phyloP scores from a whole-genome alignment of 164 flowering plant species.

The Platanus orientalis region DNA sequence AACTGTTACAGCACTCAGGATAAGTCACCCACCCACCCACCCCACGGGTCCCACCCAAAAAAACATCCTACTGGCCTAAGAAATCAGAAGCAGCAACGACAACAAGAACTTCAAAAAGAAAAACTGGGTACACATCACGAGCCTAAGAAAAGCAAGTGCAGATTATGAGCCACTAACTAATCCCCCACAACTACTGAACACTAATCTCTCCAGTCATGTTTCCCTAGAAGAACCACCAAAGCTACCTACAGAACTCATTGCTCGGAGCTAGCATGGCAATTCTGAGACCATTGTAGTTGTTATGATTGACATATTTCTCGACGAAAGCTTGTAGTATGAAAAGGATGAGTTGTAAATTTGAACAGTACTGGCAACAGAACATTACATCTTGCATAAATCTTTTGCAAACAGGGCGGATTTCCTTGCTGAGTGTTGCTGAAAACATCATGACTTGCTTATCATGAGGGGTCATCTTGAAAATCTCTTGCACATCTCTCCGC shows the following conservation, averaged over 20 bases:
- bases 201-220: neutral
- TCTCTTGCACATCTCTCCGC: constrained; percentile 98
- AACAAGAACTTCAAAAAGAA: neutral
- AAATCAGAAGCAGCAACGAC: neutral
- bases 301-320: constrained; percentile 15
- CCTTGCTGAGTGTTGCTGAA: constrained; percentile 98
- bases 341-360: constrained; percentile 42
- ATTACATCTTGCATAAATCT: constrained; percentile 99
- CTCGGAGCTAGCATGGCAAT: neutral
- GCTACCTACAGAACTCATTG: constrained; percentile 3
- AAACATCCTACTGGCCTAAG: neutral
- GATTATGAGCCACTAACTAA: neutral
- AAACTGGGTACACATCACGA: neutral
- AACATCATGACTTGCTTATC: constrained; percentile 99
- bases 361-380: constrained; percentile 57
- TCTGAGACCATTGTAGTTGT: constrained; percentile 14
- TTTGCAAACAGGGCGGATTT: constrained; percentile 99
- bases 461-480: constrained; percentile 98
- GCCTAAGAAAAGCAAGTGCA: neutral
- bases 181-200: neutral
- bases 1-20: constrained; percentile 10
- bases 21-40: neutral
- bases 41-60: too few relatives aligned
- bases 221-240: neutral
- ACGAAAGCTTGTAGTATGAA: constrained; percentile 33